Evolutionary conservation across 441 rosid genomes (phyloP).

Genomic region (Raphanus hybrid): DNA sequence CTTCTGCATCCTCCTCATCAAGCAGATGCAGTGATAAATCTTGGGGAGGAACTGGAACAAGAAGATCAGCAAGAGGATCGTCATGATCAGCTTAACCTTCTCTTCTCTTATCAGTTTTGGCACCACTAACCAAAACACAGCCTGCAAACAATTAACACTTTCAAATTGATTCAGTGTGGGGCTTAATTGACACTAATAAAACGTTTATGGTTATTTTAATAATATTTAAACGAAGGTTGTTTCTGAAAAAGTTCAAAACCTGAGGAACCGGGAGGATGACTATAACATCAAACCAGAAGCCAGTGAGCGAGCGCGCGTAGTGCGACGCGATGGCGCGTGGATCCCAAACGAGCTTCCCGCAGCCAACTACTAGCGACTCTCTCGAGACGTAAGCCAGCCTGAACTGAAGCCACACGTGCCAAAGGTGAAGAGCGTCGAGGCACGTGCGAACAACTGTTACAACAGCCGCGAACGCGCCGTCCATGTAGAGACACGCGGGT

Average conservation of each 20-base stretch:
- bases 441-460: conserved; percentile 60
- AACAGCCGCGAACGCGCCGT: conserved; percentile 56
- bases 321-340: conserved; percentile 67
- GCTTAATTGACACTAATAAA: background rate
- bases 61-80: conserved; percentile 55
- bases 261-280: conserved; percentile 82
- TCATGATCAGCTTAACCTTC: conserved; percentile 53
- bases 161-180: conserved; percentile 1
- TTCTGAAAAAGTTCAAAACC: conserved; percentile 44
- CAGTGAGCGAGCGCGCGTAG: conserved; percentile 59
- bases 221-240: background rate
- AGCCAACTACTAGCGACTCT: conserved; percentile 75
- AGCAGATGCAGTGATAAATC: conserved; percentile 62
- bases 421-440: conserved; percentile 57
- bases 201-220: background rate
- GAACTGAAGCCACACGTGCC: conserved; percentile 78
- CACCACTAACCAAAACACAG: conserved; percentile 66
- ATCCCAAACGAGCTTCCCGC: conserved; percentile 89
- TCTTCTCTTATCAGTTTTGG: conserved; percentile 61
- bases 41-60: conserved; percentile 81
- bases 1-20: conserved; percentile 70
- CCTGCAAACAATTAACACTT: conserved; percentile 49
- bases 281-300: conserved; percentile 75
- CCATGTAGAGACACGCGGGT: conserved; percentile 66
- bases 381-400: conserved; percentile 69